Evolutionary conservation across 2,329 filamentous ascomycete species (phyloP).

Genomic region (Ophiostoma sp.): DNA sequence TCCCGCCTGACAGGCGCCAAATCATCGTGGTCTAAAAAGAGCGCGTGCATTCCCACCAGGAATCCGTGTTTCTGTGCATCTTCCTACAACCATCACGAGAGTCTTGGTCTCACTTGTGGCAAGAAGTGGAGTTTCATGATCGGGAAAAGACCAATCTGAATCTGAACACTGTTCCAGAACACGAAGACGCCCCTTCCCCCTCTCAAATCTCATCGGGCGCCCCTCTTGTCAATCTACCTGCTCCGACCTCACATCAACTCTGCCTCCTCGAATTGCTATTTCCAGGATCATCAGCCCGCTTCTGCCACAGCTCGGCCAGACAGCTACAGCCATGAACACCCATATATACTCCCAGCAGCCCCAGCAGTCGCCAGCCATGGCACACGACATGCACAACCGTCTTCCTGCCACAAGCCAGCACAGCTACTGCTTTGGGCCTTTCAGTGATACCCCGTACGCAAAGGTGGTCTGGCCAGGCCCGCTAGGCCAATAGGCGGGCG

Average conservation of each 20-base stretch:
- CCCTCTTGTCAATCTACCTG: neutral
- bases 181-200: neutral
- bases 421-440: slow-evolving; percentile 12
- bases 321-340: slow-evolving; percentile 21
- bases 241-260: neutral
- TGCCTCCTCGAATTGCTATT: neutral
- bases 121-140: neutral
- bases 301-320: neutral
- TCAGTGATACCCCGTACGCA: neutral
- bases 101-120: slow-evolving; percentile 6
- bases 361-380: slow-evolving; percentile 23
- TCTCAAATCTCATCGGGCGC: neutral
- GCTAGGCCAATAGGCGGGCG: slow-evolving; percentile 15
- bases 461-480: neutral
- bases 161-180: neutral
- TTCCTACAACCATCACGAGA: neutral
- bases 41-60: neutral
- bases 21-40: neutral
- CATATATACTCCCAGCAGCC: slow-evolving; percentile 23
- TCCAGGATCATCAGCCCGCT: neutral
- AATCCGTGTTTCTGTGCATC: neutral
- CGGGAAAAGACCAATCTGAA: neutral
- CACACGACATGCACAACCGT: slow-evolving; percentile 18
- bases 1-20: neutral
- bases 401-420: slow-evolving; percentile 19